Base-by-base conservation (phyloP, 139 green algal genomes). In the Edaphochlamys debaryana region DNA sequence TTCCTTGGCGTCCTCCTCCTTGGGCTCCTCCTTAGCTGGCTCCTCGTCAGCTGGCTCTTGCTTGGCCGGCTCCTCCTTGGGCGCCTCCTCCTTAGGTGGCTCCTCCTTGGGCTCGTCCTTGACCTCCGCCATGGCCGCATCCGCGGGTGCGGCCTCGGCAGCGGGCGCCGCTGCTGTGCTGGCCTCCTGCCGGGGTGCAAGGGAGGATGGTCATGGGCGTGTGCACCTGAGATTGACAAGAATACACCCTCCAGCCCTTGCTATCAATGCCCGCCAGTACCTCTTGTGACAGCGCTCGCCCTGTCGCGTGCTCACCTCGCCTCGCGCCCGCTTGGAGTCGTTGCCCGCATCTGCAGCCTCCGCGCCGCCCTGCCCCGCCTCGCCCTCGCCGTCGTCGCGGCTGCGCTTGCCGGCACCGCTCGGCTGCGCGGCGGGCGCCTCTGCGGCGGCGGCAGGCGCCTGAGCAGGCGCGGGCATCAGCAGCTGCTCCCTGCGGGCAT, bases 221-320 rank as follows among this genome's bases (percentile, higher is more conserved):
- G n/a, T n/a, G n/a, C n/a, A n/a, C n/a, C n/a, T n/a, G n/a, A n/a
- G n/a, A n/a, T n/a, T n/a, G n/a, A n/a, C n/a, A n/a, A n/a, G n/a
- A n/a, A n/a, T n/a, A n/a, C n/a, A n/a, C n/a, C n/a, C n/a, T n/a
- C n/a, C n/a, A n/a, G n/a, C n/a, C n/a, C n/a, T n/a, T n/a, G n/a
- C n/a, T n/a, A n/a, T n/a, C n/a, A n/a, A n/a, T n/a, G n/a, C n/a
- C n/a, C n/a, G n/a, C n/a, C n/a, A n/a, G n/a, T n/a, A n/a, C n/a
- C n/a, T n/a, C n/a, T n/a, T n/a, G n/a, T n/a, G n/a, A n/a, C n/a
- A n/a, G n/a, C n/a, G n/a, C n/a, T n/a, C n/a, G n/a, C n/a, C n/a
- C n/a, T n/a, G n/a, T n/a, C n/a, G n/a, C n/a, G n/a, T n/a, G 19
- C 73, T 30, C 75, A 69, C 67, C 68, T 88, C 54, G 54, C 37